phyloP scores from a whole-genome alignment of 2,329 filamentous ascomycete species.

The Penicillium oxalicum region DNA sequence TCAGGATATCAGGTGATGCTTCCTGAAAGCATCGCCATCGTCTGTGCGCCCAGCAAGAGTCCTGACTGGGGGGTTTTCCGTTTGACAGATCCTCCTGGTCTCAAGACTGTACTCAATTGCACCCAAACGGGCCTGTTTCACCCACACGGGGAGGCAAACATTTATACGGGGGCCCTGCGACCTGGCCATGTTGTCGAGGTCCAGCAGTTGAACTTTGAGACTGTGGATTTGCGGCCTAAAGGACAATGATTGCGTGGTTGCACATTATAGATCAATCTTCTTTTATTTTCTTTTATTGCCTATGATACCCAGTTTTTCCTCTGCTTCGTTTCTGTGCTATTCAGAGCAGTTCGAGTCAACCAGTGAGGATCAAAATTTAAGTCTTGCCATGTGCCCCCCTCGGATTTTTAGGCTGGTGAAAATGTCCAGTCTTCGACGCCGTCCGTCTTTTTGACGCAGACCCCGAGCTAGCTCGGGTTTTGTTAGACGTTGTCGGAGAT shows the following conservation, averaged over 20 bases:
- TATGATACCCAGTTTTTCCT: conserved; percentile 15
- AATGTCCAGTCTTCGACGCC: conserved; percentile 3
- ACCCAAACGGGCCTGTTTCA: conserved; percentile 77
- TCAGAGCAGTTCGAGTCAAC: too few relatives aligned
- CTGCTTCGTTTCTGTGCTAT: background rate
- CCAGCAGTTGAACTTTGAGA: conserved; percentile 59
- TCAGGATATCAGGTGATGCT: conserved; percentile 94
- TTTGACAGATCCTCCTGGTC: conserved; percentile 84
- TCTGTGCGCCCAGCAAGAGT: conserved; percentile 77
- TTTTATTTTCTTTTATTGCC: conserved; percentile 6
- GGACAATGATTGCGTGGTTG: conserved; percentile 7
- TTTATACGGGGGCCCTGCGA: conserved; percentile 69
- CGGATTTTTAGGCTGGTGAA: conserved; percentile 1
- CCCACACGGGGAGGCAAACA: conserved; percentile 61
- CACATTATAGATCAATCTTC: background rate
- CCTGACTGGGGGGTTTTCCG: conserved; percentile 83
- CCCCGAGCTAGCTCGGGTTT: conserved; percentile 8
- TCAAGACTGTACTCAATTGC: conserved; percentile 78
- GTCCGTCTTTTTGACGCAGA: conserved; percentile 15
- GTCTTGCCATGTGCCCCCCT: background rate
- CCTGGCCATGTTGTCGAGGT: conserved; percentile 68
- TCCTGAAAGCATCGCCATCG: conserved; percentile 91
- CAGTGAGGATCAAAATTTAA: background rate
- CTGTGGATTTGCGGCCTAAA: conserved; percentile 54
- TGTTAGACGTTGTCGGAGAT: conserved; percentile 15